Evolutionary conservation across 2,329 filamentous ascomycete species (phyloP).

Genomic region (Pseudogymnoascus sp.): DNA sequence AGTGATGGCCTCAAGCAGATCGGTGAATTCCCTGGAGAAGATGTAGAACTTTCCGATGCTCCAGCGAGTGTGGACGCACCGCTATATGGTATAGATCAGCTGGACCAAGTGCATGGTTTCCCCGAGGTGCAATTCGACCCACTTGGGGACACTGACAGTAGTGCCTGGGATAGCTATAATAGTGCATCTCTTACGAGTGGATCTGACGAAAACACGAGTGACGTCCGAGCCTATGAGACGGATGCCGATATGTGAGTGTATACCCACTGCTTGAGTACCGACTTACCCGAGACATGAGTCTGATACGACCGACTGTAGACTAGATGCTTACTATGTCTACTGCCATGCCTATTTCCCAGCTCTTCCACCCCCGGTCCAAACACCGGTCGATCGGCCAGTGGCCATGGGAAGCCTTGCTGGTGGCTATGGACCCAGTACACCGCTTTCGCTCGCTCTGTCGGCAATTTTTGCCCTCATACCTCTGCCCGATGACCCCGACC

Average conservation of each 20-base stretch:
- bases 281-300: background rate
- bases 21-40: conserved; percentile 39
- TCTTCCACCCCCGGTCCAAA: conserved; percentile 36
- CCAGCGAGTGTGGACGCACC: conserved; percentile 19
- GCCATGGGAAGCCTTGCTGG: conserved; percentile 31
- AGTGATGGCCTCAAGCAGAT: conserved; percentile 42
- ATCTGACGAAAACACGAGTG: conserved; percentile 11
- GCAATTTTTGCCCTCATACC: conserved; percentile 43
- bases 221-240: conserved; percentile 20
- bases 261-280: background rate
- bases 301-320: conserved; percentile 23
- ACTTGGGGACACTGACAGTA: background rate
- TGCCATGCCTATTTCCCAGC: conserved; percentile 46
- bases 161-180: conserved; percentile 12
- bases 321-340: conserved; percentile 46
- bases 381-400: conserved; percentile 25
- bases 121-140: background rate
- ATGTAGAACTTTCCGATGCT: conserved; percentile 33
- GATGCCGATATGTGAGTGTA: conserved; percentile 25
- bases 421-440: conserved; percentile 36
- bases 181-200: conserved; percentile 15
- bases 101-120: conserved; percentile 14
- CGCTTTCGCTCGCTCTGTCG: conserved; percentile 40
- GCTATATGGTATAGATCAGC: background rate
- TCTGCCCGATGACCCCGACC: conserved; percentile 29